phyloP scores from a whole-genome alignment of 2,329 filamentous ascomycete genomes.

The Ascochyta viciae-villosae region DNA sequence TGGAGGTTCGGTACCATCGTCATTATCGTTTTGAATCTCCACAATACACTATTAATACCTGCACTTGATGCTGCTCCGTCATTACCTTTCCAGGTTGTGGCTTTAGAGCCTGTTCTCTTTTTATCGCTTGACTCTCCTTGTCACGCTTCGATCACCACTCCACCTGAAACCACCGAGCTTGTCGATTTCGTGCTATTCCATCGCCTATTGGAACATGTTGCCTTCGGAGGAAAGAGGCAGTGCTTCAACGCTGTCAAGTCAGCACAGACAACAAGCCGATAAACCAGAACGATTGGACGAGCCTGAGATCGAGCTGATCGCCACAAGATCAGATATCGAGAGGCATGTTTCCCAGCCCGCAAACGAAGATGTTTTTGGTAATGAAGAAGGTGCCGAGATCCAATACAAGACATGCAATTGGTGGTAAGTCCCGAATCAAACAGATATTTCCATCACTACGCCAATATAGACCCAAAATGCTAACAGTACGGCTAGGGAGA shows the following conservation, averaged over 20 bases:
- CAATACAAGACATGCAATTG: slow-evolving; percentile 61
- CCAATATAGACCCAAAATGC: neutral
- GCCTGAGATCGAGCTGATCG: neutral
- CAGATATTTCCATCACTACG: neutral
- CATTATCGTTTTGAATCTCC: neutral
- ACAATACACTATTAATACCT: neutral
- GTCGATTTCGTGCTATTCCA: neutral
- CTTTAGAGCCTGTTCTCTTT: neutral
- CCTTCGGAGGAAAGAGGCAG: neutral
- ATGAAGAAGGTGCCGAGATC: slow-evolving; percentile 50
- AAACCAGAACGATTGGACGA: neutral
- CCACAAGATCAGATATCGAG: slow-evolving; percentile 20
- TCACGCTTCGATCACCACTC: neutral
- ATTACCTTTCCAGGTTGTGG: neutral
- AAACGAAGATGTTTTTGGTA: slow-evolving; percentile 30
- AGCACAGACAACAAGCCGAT: neutral
- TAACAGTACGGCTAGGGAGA: slow-evolving; percentile 45
- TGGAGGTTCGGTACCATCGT: neutral
- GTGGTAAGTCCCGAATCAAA: slow-evolving; percentile 46
- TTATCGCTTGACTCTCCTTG: neutral
- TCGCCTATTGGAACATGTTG: neutral
- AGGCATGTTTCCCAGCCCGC: slow-evolving; percentile 5
- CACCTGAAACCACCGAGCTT: neutral
- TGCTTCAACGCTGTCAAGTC: neutral
- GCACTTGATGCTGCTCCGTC: too few relatives aligned